phyloP scores from a whole-genome alignment of 1,139 yeast species.

The Yamadazyma blattariae region DNA sequence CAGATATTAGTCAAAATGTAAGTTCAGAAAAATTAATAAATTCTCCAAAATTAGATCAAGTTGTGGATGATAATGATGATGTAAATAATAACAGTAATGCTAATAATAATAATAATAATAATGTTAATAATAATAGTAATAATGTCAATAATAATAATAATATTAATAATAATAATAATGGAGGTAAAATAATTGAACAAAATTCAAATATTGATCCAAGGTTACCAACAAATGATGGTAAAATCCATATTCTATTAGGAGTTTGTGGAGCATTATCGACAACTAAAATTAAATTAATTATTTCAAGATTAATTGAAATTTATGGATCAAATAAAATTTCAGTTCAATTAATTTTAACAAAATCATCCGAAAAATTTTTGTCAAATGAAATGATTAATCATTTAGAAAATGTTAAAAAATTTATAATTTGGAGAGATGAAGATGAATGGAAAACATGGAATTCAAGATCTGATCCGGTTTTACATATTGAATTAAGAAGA shows the following conservation, averaged over 20 bases:
- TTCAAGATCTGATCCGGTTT: slow-evolving; percentile 81
- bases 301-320: slow-evolving; percentile 73
- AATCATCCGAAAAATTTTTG: slow-evolving; percentile 79
- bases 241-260: slow-evolving; percentile 79
- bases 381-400: slow-evolving; percentile 50
- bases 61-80: slow-evolving; percentile 8
- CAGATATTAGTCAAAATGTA: slow-evolving; percentile 11
- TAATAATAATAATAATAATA: slow-evolving; percentile 40
- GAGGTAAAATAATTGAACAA: slow-evolving; percentile 28
- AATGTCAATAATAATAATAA: slow-evolving; percentile 36
- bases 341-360: slow-evolving; percentile 78
- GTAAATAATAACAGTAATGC: background rate
- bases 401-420: slow-evolving; percentile 37
- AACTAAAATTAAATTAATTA: slow-evolving; percentile 69
- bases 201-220: slow-evolving; percentile 69
- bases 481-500: slow-evolving; percentile 87
- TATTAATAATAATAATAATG: slow-evolving; percentile 8
- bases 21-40: slow-evolving; percentile 14
- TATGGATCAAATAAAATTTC: slow-evolving; percentile 72
- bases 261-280: slow-evolving; percentile 89
- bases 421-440: slow-evolving; percentile 80
- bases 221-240: slow-evolving; percentile 88
- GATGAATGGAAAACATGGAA: slow-evolving; percentile 95
- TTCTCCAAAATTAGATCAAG: too few species aligned
- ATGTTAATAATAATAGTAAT: background rate